Percentiles rank a stretch among this genome's conserved stretches.
These are phyloP conservation scores for Pseudonectria buxi DNA, from an alignment of 2,329 filamentous ascomycete genomes.

Conservation along the genomic window DNA sequence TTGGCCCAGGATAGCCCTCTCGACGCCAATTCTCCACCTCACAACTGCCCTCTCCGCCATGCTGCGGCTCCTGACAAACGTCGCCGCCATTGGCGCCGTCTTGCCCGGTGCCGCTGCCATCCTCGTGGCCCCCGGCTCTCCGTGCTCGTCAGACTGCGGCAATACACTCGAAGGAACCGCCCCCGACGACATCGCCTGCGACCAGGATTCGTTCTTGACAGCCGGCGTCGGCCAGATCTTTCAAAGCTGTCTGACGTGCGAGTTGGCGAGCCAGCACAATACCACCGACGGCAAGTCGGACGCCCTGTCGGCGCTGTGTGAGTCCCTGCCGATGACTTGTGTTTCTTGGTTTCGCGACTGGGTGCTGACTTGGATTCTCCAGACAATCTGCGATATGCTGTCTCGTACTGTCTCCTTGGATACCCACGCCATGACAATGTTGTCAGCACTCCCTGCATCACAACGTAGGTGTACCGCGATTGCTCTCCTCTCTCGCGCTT, in stretches of 20 bases:
- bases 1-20: neutral
- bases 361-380: neutral
- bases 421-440: constrained; percentile 38
- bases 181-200: constrained; percentile 42
- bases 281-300: constrained; percentile 41
- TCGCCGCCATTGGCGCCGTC: constrained; percentile 12
- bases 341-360: no score
- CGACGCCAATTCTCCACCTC: neutral
- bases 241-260: constrained; percentile 45
- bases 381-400: constrained; percentile 54
- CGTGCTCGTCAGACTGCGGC: constrained; percentile 45
- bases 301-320: constrained; percentile 49
- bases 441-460: constrained; percentile 43
- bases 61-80: constrained; percentile 11
- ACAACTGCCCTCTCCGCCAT: constrained; percentile 2
- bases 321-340: no score
- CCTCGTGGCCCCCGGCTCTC: constrained; percentile 40
- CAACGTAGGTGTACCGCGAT: constrained; percentile 31
- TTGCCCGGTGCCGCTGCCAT: constrained; percentile 24
- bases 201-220: constrained; percentile 30
- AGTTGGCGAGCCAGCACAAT: constrained; percentile 43
- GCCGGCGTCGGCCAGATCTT: constrained; percentile 41
- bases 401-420: constrained; percentile 50
- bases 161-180: constrained; percentile 44
- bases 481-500: neutral